Percentiles rank a stretch among this genome's conserved stretches.
Conservation (phyloP, 1,284 basidiomycete genomes). For the Phylloboletellus chloephorus region DNA sequence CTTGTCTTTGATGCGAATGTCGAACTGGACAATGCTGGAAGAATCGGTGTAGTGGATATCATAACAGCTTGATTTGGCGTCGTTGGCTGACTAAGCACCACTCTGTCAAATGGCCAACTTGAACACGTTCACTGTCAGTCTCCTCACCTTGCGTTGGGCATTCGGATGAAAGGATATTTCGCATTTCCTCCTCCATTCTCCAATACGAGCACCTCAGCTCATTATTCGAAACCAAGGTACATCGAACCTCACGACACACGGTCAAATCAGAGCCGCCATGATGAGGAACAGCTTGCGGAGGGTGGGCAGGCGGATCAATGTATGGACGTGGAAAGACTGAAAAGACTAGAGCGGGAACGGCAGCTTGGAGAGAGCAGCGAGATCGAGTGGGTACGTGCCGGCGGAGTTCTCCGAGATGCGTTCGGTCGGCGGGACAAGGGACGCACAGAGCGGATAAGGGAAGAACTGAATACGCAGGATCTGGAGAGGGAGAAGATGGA, state of each 20-base stretch:
- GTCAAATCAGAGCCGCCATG: neutral
- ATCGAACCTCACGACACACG: slow-evolving; percentile 5
- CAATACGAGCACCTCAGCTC: neutral
- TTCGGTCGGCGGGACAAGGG: slow-evolving; percentile 45
- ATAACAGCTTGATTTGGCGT: no score
- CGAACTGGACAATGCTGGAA: no score
- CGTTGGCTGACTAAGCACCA: slow-evolving; percentile 3
- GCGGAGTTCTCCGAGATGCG: slow-evolving; percentile 49
- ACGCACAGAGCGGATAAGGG: slow-evolving; percentile 37
- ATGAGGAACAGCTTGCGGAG: neutral
- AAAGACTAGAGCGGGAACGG: slow-evolving; percentile 29
- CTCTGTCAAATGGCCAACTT: no score
- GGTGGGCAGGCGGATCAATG: neutral
- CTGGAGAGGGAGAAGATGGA: slow-evolving; percentile 18
- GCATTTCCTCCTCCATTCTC: slow-evolving; percentile 21
- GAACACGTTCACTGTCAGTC: no score
- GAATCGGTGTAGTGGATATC: no score
- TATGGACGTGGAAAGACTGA: slow-evolving; percentile 18
- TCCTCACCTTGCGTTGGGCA: slow-evolving; percentile 1
- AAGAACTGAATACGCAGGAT: slow-evolving; percentile 21
- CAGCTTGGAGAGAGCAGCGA: slow-evolving; percentile 39
- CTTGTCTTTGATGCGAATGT: no score
- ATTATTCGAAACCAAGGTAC: neutral
- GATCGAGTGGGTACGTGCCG: slow-evolving; percentile 54
- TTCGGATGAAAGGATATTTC: slow-evolving; percentile 23